phyloP scores from a whole-genome alignment of 2,329 filamentous ascomycete species.

The Diaporthe sp. region DNA sequence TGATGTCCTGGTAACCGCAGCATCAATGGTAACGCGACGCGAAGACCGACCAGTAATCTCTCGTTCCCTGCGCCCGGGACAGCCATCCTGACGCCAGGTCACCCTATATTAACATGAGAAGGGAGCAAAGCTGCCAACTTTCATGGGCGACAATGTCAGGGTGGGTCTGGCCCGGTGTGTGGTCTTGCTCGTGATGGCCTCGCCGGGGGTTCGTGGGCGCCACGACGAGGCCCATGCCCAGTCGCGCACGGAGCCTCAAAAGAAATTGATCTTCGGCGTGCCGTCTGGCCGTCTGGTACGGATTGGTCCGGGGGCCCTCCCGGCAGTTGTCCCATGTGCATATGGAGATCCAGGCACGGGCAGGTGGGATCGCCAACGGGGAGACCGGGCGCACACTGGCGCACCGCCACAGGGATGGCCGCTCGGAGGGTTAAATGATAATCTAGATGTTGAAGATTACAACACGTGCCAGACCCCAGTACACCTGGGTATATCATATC shows the following conservation, averaged over 20 bases:
- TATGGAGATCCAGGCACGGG: neutral
- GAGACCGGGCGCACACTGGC: constrained; percentile 14
- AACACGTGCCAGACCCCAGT: constrained; percentile 15
- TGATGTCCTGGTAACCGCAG: neutral
- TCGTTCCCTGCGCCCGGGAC: neutral
- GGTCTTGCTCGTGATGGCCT: constrained; percentile 11
- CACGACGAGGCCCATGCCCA: constrained; percentile 14
- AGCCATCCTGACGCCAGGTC: neutral
- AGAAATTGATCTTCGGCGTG: constrained; percentile 3
- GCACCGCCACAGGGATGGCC: constrained; percentile 16
- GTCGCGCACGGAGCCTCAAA: constrained; percentile 13
- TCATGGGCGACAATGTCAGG: constrained; percentile 15
- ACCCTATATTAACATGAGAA: neutral
- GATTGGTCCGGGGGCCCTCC: constrained; percentile 19
- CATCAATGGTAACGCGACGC: neutral
- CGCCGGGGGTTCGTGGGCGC: constrained; percentile 13
- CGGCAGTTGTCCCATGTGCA: neutral
- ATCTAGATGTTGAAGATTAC: constrained; percentile 3
- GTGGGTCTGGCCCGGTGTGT: constrained; percentile 1
- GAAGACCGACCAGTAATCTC: neutral
- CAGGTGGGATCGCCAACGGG: constrained; percentile 13
- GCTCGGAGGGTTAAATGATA: neutral
- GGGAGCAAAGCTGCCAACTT: constrained; percentile 13
- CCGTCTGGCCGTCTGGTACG: neutral
- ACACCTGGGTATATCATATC: constrained; percentile 1